These are phyloP conservation scores for Vigna hirtella DNA, from an alignment of 306 rosid genomes.

Conservation along the genomic window DNA sequence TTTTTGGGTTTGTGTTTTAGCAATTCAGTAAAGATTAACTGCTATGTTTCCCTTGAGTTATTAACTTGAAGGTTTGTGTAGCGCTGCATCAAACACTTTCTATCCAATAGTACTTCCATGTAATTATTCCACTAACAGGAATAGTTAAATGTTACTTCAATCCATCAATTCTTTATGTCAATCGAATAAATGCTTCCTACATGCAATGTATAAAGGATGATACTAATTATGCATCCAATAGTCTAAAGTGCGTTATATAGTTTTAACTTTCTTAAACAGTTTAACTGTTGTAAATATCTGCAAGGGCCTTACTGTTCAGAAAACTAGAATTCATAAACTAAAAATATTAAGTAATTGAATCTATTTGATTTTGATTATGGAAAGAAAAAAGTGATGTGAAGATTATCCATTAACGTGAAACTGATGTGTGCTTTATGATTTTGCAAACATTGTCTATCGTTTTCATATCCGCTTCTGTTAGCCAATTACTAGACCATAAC, in stretches of 20 bases:
- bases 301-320: too few relatives aligned
- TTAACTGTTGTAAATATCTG: too few relatives aligned
- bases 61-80: background rate
- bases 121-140: background rate
- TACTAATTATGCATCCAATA: background rate
- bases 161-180: background rate
- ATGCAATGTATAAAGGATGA: background rate
- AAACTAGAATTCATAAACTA: too few relatives aligned
- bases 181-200: background rate
- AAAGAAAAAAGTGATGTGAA: background rate
- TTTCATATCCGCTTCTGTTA: constrained; percentile 28
- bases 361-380: too few relatives aligned
- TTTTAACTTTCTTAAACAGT: background rate
- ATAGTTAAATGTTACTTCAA: background rate
- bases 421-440: constrained; percentile 12
- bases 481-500: constrained; percentile 8
- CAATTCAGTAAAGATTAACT: background rate
- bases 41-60: background rate
- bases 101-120: background rate
- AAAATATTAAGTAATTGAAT: too few relatives aligned
- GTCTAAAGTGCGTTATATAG: background rate
- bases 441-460: background rate
- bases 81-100: background rate
- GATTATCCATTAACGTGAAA: background rate
- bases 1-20: constrained; percentile 10